phyloP scores from a whole-genome alignment of 148 eudicot genomes.

The Cornus controversa region DNA sequence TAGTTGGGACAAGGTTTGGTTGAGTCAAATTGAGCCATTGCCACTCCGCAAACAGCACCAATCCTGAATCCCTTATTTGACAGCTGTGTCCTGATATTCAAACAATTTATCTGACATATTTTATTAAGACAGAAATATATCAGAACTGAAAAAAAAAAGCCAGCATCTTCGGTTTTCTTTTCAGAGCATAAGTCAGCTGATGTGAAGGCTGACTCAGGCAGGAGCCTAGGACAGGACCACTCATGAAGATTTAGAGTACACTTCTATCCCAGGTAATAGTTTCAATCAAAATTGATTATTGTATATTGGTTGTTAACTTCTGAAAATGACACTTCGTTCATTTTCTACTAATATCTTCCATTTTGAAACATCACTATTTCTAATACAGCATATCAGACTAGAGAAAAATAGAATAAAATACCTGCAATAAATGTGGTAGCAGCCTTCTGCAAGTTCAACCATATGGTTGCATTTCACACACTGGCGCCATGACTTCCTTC shows the following conservation, averaged over 20 bases:
- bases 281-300: no score
- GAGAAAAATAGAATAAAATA: conserved; percentile 4
- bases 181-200: not conserved
- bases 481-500: conserved; percentile 37
- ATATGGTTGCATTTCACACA: conserved; percentile 43
- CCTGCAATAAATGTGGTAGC: conserved; percentile 51
- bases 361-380: not conserved
- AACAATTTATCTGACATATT: not conserved
- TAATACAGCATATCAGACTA: not conserved
- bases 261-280: not conserved
- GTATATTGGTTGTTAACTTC: not conserved
- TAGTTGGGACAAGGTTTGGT: not conserved
- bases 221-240: not conserved
- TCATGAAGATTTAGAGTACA: not conserved
- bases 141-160: no score
- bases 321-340: not conserved
- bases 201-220: no score
- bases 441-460: conserved; percentile 43
- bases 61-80: not conserved
- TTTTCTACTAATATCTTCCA: not conserved
- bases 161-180: not conserved
- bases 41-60: not conserved
- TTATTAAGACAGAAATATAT: not conserved
- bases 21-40: not conserved
- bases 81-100: not conserved